phyloP scores from a whole-genome alignment of 2,329 filamentous ascomycete genomes.

The Stagonosporopsis cucurbitacearum region DNA sequence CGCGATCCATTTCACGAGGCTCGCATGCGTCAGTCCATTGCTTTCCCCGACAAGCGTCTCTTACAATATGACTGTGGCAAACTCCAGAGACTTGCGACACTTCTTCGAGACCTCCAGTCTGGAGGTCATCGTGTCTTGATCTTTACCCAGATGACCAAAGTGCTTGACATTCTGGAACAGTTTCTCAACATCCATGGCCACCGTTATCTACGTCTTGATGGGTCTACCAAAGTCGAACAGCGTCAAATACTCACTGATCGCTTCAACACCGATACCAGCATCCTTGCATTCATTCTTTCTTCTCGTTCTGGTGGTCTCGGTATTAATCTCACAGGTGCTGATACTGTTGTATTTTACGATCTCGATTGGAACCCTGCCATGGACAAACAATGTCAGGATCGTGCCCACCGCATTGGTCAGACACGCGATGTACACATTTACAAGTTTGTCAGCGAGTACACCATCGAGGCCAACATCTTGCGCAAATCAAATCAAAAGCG shows the following conservation, averaged over 20 bases:
- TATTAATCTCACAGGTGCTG: conserved; percentile 94
- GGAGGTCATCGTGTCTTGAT: conserved; percentile 94
- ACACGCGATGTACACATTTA: conserved; percentile 98
- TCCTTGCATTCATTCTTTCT: conserved; percentile 93
- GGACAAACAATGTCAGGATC: conserved; percentile 99
- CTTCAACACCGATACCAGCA: conserved; percentile 93
- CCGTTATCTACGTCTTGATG: conserved; percentile 94
- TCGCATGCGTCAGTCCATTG: conserved; percentile 89
- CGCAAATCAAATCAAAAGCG: conserved; percentile 97
- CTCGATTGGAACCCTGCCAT: conserved; percentile 99
- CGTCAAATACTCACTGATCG: conserved; percentile 93
- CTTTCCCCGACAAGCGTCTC: conserved; percentile 95
- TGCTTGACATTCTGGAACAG: conserved; percentile 94
- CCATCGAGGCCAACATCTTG: conserved; percentile 96
- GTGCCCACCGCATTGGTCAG: conserved; percentile 95
- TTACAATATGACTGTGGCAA: conserved; percentile 98
- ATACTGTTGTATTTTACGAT: conserved; percentile 98
- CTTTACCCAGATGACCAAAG: conserved; percentile 99
- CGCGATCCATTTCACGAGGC: conserved; percentile 91
- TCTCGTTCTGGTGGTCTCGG: conserved; percentile 92
- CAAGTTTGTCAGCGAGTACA: conserved; percentile 66
- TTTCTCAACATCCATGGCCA: conserved; percentile 98
- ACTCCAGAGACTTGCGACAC: conserved; percentile 83
- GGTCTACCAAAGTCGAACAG: conserved; percentile 94
- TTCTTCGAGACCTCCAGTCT: conserved; percentile 84